phyloP scores from a whole-genome alignment of 768 basidiomycete genomes.

The Brasilioporus rufonigricans region DNA sequence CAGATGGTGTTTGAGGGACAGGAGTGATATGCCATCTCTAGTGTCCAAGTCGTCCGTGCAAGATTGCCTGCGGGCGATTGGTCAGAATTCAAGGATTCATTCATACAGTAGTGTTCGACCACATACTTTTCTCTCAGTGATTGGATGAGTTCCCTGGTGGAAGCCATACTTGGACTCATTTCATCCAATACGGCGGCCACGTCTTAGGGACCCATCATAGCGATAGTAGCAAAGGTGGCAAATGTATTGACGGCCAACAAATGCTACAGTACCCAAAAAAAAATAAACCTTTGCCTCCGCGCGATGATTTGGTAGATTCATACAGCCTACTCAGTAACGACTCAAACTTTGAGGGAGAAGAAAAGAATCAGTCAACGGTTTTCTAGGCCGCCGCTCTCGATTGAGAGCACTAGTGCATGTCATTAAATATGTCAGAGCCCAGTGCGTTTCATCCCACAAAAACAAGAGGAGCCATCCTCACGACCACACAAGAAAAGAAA shows the following conservation, averaged over 20 bases:
- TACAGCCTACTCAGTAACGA: conserved; percentile 10
- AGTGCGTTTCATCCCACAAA: conserved; percentile 67
- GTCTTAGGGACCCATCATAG: conserved; percentile 17
- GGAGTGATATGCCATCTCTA: conserved; percentile 83
- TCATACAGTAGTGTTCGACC: background rate
- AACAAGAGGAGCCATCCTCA: conserved; percentile 38
- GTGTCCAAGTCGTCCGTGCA: conserved; percentile 44
- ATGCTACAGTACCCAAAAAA: background rate
- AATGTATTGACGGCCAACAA: background rate
- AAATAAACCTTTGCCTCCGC: background rate
- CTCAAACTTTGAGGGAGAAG: background rate
- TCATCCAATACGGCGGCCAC: conserved; percentile 41
- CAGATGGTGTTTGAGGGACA: conserved; percentile 83
- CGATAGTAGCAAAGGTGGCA: background rate
- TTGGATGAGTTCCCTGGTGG: conserved; percentile 56
- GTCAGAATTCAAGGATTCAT: conserved; percentile 21
- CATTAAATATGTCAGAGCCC: conserved; percentile 57
- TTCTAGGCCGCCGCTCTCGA: conserved; percentile 58
- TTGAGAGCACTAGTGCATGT: conserved; percentile 48
- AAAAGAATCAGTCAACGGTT: conserved; percentile 54
- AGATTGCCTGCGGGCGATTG: conserved; percentile 23
- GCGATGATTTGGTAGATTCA: background rate
- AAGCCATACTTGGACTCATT: conserved; percentile 61
- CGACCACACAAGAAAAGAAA: too few relatives aligned
- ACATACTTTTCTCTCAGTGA: conserved; percentile 55